phyloP scores from a whole-genome alignment of 306 rosid species.

The Cucurbita pepo region DNA sequence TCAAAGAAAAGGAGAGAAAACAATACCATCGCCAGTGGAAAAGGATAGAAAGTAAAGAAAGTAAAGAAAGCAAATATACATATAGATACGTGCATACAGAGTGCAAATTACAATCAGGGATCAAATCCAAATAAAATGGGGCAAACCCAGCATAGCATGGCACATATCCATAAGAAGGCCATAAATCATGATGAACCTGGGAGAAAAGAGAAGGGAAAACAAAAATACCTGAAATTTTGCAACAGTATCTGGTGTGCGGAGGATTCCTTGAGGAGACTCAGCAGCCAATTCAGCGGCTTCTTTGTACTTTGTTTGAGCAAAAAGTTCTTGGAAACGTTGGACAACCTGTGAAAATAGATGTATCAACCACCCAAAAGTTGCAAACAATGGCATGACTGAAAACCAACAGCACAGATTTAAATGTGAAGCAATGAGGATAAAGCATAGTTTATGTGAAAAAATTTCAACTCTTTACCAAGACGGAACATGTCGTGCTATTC shows the following conservation, averaged over 20 bases:
- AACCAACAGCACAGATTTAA: not conserved
- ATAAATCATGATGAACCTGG: not conserved
- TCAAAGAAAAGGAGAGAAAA: not conserved
- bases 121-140: not conserved
- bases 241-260: conserved; percentile 95
- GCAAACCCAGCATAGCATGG: not conserved
- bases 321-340: conserved; percentile 93
- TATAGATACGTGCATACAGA: not conserved
- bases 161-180: not conserved
- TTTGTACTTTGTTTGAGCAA: conserved; percentile 97
- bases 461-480: not conserved
- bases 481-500: not conserved
- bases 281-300: conserved; percentile 99
- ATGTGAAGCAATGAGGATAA: not conserved
- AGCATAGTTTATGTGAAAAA: not conserved
- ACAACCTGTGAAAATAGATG: conserved; percentile 55
- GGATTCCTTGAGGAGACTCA: conserved; percentile 96
- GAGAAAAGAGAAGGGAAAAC: not conserved
- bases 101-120: not conserved
- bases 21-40: not conserved
- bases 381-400: not conserved
- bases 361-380: conserved; percentile 2
- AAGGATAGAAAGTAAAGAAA: not conserved
- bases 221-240: conserved; percentile 82
- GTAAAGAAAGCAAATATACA: not conserved